Percentiles rank a stretch among this genome's conserved stretches.
phyloP scores from a whole-genome alignment of 441 rosid genomes.

The Melastoma candidum region DNA sequence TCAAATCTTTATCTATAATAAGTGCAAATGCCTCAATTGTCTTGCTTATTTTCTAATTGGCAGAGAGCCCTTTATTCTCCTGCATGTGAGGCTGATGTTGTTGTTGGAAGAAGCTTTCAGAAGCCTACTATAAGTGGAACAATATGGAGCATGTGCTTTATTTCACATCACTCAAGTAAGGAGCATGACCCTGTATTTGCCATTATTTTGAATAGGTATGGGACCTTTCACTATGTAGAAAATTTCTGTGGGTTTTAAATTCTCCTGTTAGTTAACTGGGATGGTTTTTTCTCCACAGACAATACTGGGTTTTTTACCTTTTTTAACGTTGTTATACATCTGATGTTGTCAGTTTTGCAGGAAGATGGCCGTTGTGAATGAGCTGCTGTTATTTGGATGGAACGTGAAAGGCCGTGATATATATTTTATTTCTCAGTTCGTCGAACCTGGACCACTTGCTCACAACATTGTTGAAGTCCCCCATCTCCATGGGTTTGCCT shows the following conservation, averaged over 20 bases:
- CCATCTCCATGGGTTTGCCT: conserved; percentile 72
- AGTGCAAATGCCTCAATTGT: conserved; percentile 17
- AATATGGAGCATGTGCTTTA: conserved; percentile 99
- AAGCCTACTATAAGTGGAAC: conserved; percentile 54
- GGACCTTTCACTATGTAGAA: too few species aligned
- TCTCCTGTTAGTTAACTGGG: too few species aligned
- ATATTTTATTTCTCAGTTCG: conserved; percentile 38
- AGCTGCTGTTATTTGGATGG: conserved; percentile 68
- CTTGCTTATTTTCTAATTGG: conserved; percentile 18
- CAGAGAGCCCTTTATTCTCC: conserved; percentile 77
- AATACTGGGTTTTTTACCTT: conserved; percentile 2
- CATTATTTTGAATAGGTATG: conserved; percentile 82
- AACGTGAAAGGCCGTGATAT: conserved; percentile 44
- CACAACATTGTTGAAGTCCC: conserved; percentile 85
- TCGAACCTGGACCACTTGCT: conserved; percentile 77
- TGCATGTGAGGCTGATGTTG: conserved; percentile 39
- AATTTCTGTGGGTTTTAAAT: too few species aligned
- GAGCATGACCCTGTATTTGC: conserved; percentile 81
- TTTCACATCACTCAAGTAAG: conserved; percentile 57
- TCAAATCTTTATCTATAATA: conserved; percentile 10
- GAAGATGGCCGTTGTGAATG: conserved; percentile 58
- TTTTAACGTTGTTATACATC: conserved; percentile 15
- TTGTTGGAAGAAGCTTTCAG: conserved; percentile 26
- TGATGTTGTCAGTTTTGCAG: conserved; percentile 39
- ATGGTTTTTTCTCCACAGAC: too few species aligned